Evolutionary conservation across 129 eudicot genomes (phyloP), one percentile per base, ranked within the genome.

Genomic region (Mikania micrantha): DNA sequence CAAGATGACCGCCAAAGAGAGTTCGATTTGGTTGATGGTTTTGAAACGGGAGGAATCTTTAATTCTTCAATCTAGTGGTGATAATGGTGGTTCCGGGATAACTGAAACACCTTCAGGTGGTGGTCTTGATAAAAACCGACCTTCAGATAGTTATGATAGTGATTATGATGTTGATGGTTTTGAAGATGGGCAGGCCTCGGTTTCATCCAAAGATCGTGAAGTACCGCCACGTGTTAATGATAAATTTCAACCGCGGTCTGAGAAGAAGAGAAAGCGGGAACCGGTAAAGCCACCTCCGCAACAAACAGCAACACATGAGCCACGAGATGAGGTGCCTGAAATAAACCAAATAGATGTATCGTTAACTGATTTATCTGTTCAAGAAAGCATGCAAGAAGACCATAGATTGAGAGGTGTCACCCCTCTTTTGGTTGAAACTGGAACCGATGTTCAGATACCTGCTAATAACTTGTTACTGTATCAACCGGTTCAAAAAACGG

Each of bases 1-100:
- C 66, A 90, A 90, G 69, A 90, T 90, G 95, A 87, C 95, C 9
- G 95, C 97, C 3, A 90, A 90, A 76, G 97, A 90, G 74, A 90
- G 95, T 77, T 82, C 87, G 2, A 89, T 89, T 74, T 93, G 96
- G 99, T 71, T 93, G 66, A 82, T 83, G 15, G 93, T 89, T 73
- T 73, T 93, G 79, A 72, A 80, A 72, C 69, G 79, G 70, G 99
- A 93, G 72, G 99, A 93, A 73, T 73, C 85, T 22, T 62, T 84
- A 39, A 66, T 80, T 47, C 75, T 44, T 58, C 93, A 85, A 47
- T 84, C 90, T 4, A 81, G 85, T 70, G 84, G 88, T 15, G 98
- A 88, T 16, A 80, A 77, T 58, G 90, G 84, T 36, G 80, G 83
- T 9, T 91, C 98, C 1, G 84, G 82, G 27, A 78, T 88, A 32